Evolutionary conservation across 352 stramenopile genomes (phyloP).

Genomic region (Hyaloperonospora arabidopsidis): DNA sequence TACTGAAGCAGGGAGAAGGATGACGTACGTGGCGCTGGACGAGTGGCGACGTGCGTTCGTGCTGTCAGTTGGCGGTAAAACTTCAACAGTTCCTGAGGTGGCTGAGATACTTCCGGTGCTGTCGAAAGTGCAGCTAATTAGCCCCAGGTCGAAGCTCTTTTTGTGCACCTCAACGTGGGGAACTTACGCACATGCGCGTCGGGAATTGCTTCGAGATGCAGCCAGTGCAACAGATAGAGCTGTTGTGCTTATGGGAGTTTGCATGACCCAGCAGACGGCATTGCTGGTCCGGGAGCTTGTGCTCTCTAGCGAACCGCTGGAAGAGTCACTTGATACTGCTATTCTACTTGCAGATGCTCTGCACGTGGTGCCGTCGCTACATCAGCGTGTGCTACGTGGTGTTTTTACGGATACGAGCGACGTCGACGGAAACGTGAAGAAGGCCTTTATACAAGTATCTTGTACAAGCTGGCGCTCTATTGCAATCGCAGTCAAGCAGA

Average conservation of each 20-base stretch:
- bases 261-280: conserved; percentile 30
- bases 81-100: conserved; percentile 5
- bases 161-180: conserved; percentile 19
- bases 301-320: conserved; percentile 14
- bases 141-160: conserved; percentile 11
- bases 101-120: conserved; percentile 9
- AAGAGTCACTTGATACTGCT: conserved; percentile 24
- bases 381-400: conserved; percentile 11
- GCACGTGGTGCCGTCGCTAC: conserved; percentile 12
- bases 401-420: conserved; percentile 2
- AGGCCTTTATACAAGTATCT: conserved; percentile 10
- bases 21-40: conserved; percentile 17
- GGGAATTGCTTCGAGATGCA: conserved; percentile 10
- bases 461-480: conserved; percentile 24
- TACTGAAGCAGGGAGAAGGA: neutral
- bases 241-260: conserved; percentile 25
- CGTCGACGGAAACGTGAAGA: neutral
- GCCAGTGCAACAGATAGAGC: conserved; percentile 7
- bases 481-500: conserved; percentile 23
- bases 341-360: conserved; percentile 20
- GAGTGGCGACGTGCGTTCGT: conserved; percentile 27
- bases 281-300: conserved; percentile 24
- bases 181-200: conserved; percentile 8
- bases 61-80: conserved; percentile 10
- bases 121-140: conserved; percentile 7